phyloP scores from a whole-genome alignment of 225 moss, liverwort and hornwort genomes.

The Anthoceros angustus region DNA sequence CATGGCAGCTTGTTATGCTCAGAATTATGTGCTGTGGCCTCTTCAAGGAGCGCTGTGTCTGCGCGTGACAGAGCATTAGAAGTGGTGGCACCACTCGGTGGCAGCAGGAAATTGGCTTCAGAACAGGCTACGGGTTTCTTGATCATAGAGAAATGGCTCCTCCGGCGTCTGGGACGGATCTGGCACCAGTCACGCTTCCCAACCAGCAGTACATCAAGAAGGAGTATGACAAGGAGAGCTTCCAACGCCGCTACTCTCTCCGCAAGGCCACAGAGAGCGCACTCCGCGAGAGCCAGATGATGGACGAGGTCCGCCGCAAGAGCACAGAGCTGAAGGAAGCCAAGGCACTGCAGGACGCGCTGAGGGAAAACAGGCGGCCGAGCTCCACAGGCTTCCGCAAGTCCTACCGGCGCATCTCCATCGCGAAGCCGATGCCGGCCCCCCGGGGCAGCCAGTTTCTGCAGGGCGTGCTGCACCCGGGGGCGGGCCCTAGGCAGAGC shows the following conservation, averaged over 20 bases:
- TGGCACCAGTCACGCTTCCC: not conserved
- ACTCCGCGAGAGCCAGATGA: not conserved
- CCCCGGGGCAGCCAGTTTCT: not conserved
- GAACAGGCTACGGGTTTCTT: too few species aligned
- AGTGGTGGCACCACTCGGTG: too few species aligned
- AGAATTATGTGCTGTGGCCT: too few species aligned
- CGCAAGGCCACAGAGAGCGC: not conserved
- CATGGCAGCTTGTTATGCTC: too few species aligned
- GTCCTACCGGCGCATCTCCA: constrained; percentile 3
- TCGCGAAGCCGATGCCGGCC: not conserved
- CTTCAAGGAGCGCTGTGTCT: too few species aligned
- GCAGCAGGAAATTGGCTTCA: too few species aligned
- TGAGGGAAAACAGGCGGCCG: not conserved
- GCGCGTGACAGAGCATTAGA: too few species aligned
- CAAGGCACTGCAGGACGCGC: not conserved
- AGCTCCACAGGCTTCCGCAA: not conserved
- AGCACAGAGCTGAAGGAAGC: not conserved
- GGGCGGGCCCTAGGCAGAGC: too few species aligned
- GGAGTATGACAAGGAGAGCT: not conserved
- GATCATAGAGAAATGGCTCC: not conserved
- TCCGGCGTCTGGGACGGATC: not conserved
- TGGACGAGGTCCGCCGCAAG: not conserved
- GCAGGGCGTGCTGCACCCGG: not conserved
- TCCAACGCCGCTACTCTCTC: not conserved
- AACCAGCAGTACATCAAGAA: not conserved